A percentile compares a stretch with the other conserved stretches of the same genome.
Evolutionary conservation across 164 flowering plant species (phyloP).

Genomic region (Tinospora cordifolia): DNA sequence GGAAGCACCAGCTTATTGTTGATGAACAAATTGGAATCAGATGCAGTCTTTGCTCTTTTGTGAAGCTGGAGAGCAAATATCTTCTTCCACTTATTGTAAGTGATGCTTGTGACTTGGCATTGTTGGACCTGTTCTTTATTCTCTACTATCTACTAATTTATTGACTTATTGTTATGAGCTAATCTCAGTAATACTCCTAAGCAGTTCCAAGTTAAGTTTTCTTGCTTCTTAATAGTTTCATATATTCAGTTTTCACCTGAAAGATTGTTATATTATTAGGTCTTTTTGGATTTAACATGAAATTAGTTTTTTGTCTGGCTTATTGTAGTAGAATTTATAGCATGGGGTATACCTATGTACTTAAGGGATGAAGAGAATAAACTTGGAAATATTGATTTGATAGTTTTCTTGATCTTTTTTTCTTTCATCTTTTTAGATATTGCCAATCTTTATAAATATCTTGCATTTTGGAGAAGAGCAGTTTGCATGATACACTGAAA

Average conservation of each 20-base stretch:
- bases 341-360: background rate
- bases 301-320: background rate
- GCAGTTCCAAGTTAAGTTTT: background rate
- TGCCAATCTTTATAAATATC: background rate
- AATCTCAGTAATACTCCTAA: background rate
- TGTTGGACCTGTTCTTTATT: background rate
- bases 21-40: conserved; percentile 53
- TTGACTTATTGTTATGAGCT: background rate
- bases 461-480: background rate
- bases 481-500: background rate
- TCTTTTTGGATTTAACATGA: background rate
- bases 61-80: conserved; percentile 42
- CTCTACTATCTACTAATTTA: background rate
- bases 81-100: conserved; percentile 51
- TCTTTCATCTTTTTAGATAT: background rate
- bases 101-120: conserved; percentile 2
- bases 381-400: background rate
- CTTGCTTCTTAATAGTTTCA: background rate
- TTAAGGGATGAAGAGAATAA: background rate
- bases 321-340: background rate
- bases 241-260: background rate
- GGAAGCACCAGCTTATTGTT: conserved; percentile 39
- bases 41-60: conserved; percentile 44
- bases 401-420: background rate
- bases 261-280: background rate